Evolutionary conservation across 208 protist species (phyloP).

Genomic region (Leishmania aethiopica): DNA sequence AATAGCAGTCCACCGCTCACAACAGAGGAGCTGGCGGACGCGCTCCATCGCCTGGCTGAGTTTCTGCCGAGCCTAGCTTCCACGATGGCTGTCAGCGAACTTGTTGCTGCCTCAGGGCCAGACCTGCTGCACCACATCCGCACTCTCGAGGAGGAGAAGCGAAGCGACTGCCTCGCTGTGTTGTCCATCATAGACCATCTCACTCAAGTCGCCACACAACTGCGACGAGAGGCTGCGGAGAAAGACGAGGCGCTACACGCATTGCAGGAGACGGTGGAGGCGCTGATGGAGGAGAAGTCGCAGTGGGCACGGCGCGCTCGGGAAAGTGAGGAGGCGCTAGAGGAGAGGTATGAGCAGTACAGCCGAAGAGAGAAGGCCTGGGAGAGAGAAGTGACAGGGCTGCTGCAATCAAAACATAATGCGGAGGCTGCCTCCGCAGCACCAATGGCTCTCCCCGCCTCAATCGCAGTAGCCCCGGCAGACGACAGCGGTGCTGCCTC

Average conservation of each 20-base stretch:
- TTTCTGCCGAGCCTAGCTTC: constrained; percentile 22
- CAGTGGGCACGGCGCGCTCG: constrained; percentile 26
- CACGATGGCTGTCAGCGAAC: constrained; percentile 1
- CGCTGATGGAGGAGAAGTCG: constrained; percentile 27
- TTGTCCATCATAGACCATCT: constrained; percentile 27
- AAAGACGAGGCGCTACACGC: constrained; percentile 14
- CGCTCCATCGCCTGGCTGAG: constrained; percentile 14
- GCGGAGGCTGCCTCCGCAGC: not conserved
- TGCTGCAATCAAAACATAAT: constrained; percentile 10
- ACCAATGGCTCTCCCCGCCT: not conserved
- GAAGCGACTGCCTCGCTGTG: constrained; percentile 22
- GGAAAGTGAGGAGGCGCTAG: constrained; percentile 24
- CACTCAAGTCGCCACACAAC: constrained; percentile 7
- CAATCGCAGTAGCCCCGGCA: not conserved
- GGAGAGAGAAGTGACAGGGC: constrained; percentile 15
- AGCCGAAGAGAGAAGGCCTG: constrained; percentile 23
- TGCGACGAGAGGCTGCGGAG: constrained; percentile 19
- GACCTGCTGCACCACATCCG: constrained; percentile 22
- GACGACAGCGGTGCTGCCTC: not conserved
- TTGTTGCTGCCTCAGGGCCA: constrained; percentile 7
- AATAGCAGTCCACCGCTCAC: not conserved
- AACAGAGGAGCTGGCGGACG: constrained; percentile 9
- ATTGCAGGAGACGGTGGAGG: constrained; percentile 14
- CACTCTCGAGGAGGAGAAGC: constrained; percentile 27
- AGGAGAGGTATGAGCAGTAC: constrained; percentile 28